Base-by-base conservation (phyloP, 306 rosid genomes). In the Prunus kanzakura region DNA sequence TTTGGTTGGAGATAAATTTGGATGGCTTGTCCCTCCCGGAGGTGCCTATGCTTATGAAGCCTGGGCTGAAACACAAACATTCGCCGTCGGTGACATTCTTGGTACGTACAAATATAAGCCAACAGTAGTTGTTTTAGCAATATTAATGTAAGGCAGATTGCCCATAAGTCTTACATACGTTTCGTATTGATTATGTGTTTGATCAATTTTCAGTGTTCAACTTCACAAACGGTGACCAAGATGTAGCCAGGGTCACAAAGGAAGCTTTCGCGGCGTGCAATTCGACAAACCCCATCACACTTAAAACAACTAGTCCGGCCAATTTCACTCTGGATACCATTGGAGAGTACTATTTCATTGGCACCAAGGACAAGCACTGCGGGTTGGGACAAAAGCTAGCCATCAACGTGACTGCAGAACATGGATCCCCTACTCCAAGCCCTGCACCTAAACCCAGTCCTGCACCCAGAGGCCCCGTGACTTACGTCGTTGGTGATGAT, bases 221-320 rank as follows among this genome's bases (percentile, higher is more conserved):
- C 49, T 89, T 89, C 85, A 83, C 79, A 22, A 79, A 82, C 55
- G 89, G 84, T 45, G 56, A 80, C 3, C 82, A 89, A 54, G 89
- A 87, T 16, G 91, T 89, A 30, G 93, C 93, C 22, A 76, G 69
- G 63, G 93, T 89, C 22, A 82, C 93, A 32, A 79, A 47, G 68
- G 85, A 85, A 29, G 86, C 82, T n/a, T 89, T 72, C 80, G 15
- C 67, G 1, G 65, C 0, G 23, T 89, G 93, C 89, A 83, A 85
- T 27, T 81, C 86, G 3, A 87, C 86, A 5, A 52, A 73, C 61
- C 88, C 93, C 19, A 85, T 89, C 70, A 45, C 57, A 15, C 77
- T 81, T 4, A n/a, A 19, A 45, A 73, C 75, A 35, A 75, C 75
- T 1, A 84, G 84, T 56, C 91, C 91, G 9, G 87, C 89, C 47